Conservation (phyloP, 257 asterid species). For the Phtheirospermum japonicum region DNA sequence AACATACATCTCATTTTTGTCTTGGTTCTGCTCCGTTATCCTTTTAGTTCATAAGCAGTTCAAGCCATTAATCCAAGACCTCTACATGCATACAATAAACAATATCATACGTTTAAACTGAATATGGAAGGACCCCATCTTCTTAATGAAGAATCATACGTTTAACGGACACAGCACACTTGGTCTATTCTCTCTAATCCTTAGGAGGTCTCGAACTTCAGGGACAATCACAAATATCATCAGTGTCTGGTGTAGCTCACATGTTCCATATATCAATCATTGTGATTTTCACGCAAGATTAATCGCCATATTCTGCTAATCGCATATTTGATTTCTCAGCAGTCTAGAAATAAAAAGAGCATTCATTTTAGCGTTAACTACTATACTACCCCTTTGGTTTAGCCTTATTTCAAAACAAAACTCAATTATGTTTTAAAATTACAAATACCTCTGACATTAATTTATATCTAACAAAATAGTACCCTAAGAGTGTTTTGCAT, state of each 20-base stretch:
- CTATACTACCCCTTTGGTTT: too few species aligned
- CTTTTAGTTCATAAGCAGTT: constrained; percentile 2
- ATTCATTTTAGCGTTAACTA: too few species aligned
- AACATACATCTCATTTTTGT: background rate
- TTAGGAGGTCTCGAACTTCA: too few species aligned
- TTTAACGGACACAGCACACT: too few species aligned
- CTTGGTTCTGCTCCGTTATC: constrained; percentile 1
- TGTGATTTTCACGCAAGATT: background rate
- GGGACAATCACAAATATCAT: constrained; percentile 6
- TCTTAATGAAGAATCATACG: background rate
- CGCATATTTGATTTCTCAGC: background rate
- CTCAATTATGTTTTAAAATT: too few species aligned
- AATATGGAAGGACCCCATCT: background rate
- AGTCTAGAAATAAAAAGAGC: too few species aligned
- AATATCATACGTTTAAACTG: background rate
- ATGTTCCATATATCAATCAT: background rate
- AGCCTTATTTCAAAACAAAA: too few species aligned
- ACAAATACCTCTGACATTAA: background rate
- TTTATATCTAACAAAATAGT: too few species aligned
- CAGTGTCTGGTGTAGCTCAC: background rate
- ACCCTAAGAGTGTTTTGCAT: background rate
- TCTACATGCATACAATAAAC: background rate
- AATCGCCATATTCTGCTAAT: constrained; percentile 1
- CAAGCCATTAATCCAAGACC: constrained; percentile 8
- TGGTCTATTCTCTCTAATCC: too few species aligned